A percentile compares a stretch with the other conserved stretches of the same genome.
phyloP scores from a whole-genome alignment of 495 filamentous ascomycete genomes.

The Glarea lozoyensis region DNA sequence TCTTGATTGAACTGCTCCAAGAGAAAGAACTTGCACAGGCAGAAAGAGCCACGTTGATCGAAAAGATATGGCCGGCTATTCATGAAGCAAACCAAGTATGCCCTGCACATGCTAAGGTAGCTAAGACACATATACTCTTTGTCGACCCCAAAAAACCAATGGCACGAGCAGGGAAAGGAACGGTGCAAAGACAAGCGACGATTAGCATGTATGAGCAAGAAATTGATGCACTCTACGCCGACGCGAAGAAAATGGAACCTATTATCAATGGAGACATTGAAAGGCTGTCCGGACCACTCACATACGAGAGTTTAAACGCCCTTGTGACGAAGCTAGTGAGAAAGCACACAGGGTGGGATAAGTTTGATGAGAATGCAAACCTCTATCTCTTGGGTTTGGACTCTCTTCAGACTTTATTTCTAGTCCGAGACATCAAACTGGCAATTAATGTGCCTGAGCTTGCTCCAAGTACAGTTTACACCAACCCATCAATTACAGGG shows the following conservation, averaged over 20 bases:
- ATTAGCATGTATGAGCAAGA: background rate
- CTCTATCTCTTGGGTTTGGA: background rate
- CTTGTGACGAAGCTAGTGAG: background rate
- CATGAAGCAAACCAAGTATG: conserved; percentile 8
- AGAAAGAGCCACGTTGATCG: conserved; percentile 20
- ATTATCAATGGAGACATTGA: background rate
- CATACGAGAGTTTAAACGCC: background rate
- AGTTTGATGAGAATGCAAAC: background rate
- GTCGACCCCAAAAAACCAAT: background rate
- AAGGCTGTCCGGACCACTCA: background rate
- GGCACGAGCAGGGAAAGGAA: background rate
- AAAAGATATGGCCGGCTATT: conserved; percentile 27
- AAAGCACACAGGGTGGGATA: background rate
- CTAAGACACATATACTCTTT: background rate
- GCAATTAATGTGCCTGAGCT: background rate
- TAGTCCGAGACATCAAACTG: background rate
- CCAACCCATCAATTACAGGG: background rate
- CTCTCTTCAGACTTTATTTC: background rate
- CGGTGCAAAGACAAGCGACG: background rate
- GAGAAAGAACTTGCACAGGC: conserved; percentile 7
- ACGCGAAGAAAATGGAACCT: background rate
- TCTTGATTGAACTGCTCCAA: conserved; percentile 36
- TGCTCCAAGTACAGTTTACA: background rate
- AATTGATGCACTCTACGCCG: background rate
- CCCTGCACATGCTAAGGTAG: background rate